These are phyloP conservation scores for Guillardia theta DNA, from an alignment of 78 protist genomes.

Conservation along the genomic window DNA sequence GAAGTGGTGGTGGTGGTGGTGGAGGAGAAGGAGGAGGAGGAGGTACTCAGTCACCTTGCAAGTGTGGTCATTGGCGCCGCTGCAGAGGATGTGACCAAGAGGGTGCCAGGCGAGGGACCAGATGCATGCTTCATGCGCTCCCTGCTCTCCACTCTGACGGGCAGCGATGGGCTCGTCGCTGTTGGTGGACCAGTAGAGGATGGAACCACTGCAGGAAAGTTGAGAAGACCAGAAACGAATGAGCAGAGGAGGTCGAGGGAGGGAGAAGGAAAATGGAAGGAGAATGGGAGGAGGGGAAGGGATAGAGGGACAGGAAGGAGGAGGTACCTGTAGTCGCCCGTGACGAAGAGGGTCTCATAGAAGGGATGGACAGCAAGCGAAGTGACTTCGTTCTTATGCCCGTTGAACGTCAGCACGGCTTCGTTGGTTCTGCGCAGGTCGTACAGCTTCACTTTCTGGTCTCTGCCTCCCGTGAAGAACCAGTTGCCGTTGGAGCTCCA, in stretches of 20 bases:
- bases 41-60: no score
- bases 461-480: conserved; percentile 79
- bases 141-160: conserved; percentile 34
- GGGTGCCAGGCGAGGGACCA: conserved; percentile 93
- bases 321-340: conserved; percentile 83
- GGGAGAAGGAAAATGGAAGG: no score
- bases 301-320: no score
- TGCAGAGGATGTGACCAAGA: conserved; percentile 75
- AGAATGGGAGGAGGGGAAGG: no score
- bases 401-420: conserved; percentile 78
- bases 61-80: conserved; percentile 40
- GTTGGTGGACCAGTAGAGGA: conserved; percentile 68
- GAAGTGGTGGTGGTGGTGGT: no score
- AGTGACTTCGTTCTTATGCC: conserved; percentile 78
- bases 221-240: no score
- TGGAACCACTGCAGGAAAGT: no score
- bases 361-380: conserved; percentile 83
- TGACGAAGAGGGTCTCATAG: conserved; percentile 76
- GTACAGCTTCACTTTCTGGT: conserved; percentile 73
- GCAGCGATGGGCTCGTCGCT: background rate
- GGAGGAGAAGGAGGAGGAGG: no score
- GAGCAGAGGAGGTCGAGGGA: no score
- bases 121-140: conserved; percentile 78
- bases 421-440: conserved; percentile 72
- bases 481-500: conserved; percentile 85